phyloP scores from a whole-genome alignment of 2,329 filamentous ascomycete species.

The Aspergillus pseudonomiae region DNA sequence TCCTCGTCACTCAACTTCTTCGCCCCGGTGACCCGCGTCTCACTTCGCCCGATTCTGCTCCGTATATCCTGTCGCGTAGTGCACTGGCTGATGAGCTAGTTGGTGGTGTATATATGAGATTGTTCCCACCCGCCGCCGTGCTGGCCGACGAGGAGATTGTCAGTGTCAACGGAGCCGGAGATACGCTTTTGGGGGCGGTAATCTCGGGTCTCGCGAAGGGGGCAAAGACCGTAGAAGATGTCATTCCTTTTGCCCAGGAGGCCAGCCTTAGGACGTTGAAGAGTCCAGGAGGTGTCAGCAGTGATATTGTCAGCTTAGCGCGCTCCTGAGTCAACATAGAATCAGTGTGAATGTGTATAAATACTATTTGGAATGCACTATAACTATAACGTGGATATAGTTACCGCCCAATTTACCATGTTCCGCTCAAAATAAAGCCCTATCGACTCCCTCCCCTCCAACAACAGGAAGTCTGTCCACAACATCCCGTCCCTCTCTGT shows the following conservation, averaged over 20 bases:
- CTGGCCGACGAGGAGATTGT: slow-evolving; percentile 68
- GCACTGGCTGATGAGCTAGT: slow-evolving; percentile 59
- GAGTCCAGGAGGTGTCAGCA: slow-evolving; percentile 70
- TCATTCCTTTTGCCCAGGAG: slow-evolving; percentile 79
- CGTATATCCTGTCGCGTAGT: slow-evolving; percentile 72
- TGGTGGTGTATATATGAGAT: slow-evolving; percentile 82
- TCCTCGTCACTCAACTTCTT: slow-evolving; percentile 74
- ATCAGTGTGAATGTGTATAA: not conserved
- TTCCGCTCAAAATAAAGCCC: slow-evolving; percentile 10
- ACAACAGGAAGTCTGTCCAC: slow-evolving; percentile 39
- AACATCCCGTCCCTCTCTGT: slow-evolving; percentile 31
- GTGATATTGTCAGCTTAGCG: slow-evolving; percentile 30
- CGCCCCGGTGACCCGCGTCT: slow-evolving; percentile 69
- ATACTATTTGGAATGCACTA: not conserved
- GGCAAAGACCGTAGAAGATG: slow-evolving; percentile 53
- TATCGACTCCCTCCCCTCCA: slow-evolving; percentile 35
- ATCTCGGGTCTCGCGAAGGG: slow-evolving; percentile 74
- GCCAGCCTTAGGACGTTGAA: slow-evolving; percentile 79
- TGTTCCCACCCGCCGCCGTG: slow-evolving; percentile 69
- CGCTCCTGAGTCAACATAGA: not conserved
- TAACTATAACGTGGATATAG: not conserved
- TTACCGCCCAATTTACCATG: not conserved
- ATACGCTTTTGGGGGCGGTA: slow-evolving; percentile 86
- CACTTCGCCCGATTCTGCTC: slow-evolving; percentile 61
- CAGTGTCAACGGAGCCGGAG: slow-evolving; percentile 92